phyloP scores from a whole-genome alignment of 169 alveolate species.

The Eimeria praecox region DNA sequence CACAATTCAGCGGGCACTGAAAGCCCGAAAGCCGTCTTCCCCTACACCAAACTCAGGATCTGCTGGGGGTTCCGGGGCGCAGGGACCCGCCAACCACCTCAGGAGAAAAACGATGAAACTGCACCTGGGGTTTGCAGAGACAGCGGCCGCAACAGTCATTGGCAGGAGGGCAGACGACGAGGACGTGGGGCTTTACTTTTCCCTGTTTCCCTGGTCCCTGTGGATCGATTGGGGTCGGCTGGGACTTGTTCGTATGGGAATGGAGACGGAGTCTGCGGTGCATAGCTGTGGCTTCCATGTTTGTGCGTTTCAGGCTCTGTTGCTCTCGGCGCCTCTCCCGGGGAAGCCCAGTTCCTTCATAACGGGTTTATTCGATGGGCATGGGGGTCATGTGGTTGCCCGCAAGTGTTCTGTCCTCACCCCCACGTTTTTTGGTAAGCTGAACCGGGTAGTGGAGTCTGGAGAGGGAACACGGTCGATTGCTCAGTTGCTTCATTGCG shows the following conservation, averaged over 20 bases:
- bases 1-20: constrained; percentile 10
- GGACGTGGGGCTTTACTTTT: background rate
- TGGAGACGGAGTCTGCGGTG: background rate
- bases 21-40: background rate
- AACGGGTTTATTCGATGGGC: constrained; percentile 54
- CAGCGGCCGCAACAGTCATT: constrained; percentile 34
- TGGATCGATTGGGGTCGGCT: background rate
- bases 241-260: background rate
- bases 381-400: constrained; percentile 55
- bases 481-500: background rate
- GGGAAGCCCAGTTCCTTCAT: constrained; percentile 30
- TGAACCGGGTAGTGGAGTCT: background rate
- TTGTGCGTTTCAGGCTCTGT: background rate
- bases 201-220: background rate
- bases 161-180: constrained; percentile 51
- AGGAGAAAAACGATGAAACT: constrained; percentile 23
- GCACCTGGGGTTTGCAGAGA: constrained; percentile 34
- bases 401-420: constrained; percentile 40
- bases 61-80: constrained; percentile 10
- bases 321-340: constrained; percentile 43
- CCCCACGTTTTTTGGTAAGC: constrained; percentile 29
- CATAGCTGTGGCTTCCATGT: background rate
- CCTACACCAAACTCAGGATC: background rate
- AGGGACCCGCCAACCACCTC: constrained; percentile 12
- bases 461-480: background rate